Base-by-base conservation (phyloP, 177 flowering plant species). In the Vitis hybrid region DNA sequence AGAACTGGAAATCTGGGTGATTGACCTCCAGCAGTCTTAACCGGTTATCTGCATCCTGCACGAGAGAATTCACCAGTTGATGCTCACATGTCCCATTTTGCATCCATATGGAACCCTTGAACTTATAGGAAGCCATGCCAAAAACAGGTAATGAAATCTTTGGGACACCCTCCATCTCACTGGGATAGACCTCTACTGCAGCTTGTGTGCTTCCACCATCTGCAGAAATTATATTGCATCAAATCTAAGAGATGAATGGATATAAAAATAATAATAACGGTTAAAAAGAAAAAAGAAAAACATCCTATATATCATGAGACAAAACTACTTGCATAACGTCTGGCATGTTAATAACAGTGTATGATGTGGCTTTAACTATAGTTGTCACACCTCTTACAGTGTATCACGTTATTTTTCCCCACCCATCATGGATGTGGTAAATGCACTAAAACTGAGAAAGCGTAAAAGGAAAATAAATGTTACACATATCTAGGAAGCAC, bases 1-100 rank as follows among this genome's bases (percentile, higher is more conserved):
- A 79, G 73, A 79, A 79, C 74, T 75, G 73, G 62, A 71, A 75
- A 69, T 78, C 81, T 5, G 81, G 81, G 55, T 79, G 81, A 55
- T 66, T 68, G 52, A 75, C 81, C 32, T 58, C 70, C 17, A 64
- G 78, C 63, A 68, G 73, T 52, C 75, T 79, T 8, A 79, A 48
- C 81, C 78, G 69, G 24, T 72, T 75, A 2, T 65, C 81, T 11
- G 81, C 78, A 48, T 70, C 78, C 70, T 72, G 68, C 68, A 63
- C 21, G 27, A 75, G 78, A 71, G 78, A 72, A 65, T 79, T 75
- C 13, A 74, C 73, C 52, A 18, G 19, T 40, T 72, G 71, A 52
- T 30, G 56, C 49, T 75, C 81, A 27, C 59, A 64, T 19, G 15
- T 64, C 5, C 71, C 74, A 65, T 69, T 67, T 35, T 64, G 71